Base-by-base conservation (phyloP, 345 rosid species). In the Citrus maxima region DNA sequence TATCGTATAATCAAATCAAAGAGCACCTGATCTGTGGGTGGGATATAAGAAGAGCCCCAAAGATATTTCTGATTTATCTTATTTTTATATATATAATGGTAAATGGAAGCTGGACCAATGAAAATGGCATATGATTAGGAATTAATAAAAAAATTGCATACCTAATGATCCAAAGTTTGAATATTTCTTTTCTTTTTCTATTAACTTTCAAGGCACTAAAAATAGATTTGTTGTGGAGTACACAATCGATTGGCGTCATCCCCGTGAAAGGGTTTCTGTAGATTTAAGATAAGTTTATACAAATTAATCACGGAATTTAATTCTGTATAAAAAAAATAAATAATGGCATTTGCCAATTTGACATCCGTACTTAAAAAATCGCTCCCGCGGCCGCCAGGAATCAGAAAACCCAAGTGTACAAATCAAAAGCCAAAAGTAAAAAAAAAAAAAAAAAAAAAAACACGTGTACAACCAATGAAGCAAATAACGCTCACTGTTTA, bases 161-260 rank as follows among this genome's bases (percentile, higher is more conserved):
- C 32, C 76, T 73, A 73, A 58, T 58, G 51, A 24, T 22, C 65
- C 2, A 10, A 35, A 72, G 18, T 34, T 25, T 34, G 6, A 2
- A 3, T 32, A 13, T 37, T 13, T 63, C 3, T 3, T 7, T 4
- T 21, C 9, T 73, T 73, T 54, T 54, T 5, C 22, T 51, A 18
- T 18, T 59, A 35, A 25, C 71, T 75, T 75, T 32, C 7, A 75
- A 75, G 78, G 71, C 72, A 64, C 71, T 64, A 54, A 54, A 46
- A 49, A 30, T 65, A 25, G 61, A 42, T 32, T 28, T 46, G 51
- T 54, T 18, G 22, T 46, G 78, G 78, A 63, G 70, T 64, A 30
- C 46, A 75, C 78, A 63, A 70, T 28, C n/a, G 42, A 22, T 51
- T 75, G 66, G 62, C 71, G 63, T 75, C 71, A 75, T n/a, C 78